Evolutionary conservation across 768 basidiomycete genomes (phyloP), one percentile per base, ranked within the genome.

Genomic region (Boletales sp.): DNA sequence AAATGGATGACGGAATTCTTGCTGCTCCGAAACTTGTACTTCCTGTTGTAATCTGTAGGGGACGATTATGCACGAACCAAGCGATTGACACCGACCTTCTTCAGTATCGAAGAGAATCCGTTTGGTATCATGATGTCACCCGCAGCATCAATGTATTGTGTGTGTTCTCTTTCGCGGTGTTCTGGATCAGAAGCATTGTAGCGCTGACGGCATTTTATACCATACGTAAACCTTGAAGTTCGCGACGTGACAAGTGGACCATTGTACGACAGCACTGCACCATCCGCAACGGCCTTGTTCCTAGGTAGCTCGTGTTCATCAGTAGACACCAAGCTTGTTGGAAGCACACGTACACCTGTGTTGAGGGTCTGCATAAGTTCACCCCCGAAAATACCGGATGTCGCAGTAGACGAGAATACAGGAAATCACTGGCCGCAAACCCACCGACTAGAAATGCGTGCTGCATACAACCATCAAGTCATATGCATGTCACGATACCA

Each of bases 381-480:
- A 79, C 55, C 0, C 71, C 70, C 1, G 67, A 62, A 12, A 67
- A 65, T 19, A 55, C 57, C 2, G 78, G 57, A 1, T 65, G 58
- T 15, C 62, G 57, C 18, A 72, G 70, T 13, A 83, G 71, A 32
- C 68, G 65, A 9, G 51, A 53, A 46, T 72, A 78, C 13, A 81
- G 56, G 63, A 69, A 79, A 21, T 74, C 72, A 42, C 70, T 79
- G 10, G 76, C 73, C 0, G 74, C 72, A 51, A 78, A 80, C 0
- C 78, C 77, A 3, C 79, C 79, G 1, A 81, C 78, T 2, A 83
- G 69, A 38, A 78, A 72, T 15, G 73, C 68, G 13, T 67, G 46
- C 68, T 3, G 21, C 4, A n/a, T n/a, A n/a, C n/a, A n/a, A n/a
- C n/a, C n/a, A 37, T 2, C 28, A 2, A 5, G 31, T 10, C 10